Percentiles rank a stretch among this genome's conserved stretches.
phyloP scores from a whole-genome alignment of 1,284 basidiomycete species.

The Coriolopsis trogii region DNA sequence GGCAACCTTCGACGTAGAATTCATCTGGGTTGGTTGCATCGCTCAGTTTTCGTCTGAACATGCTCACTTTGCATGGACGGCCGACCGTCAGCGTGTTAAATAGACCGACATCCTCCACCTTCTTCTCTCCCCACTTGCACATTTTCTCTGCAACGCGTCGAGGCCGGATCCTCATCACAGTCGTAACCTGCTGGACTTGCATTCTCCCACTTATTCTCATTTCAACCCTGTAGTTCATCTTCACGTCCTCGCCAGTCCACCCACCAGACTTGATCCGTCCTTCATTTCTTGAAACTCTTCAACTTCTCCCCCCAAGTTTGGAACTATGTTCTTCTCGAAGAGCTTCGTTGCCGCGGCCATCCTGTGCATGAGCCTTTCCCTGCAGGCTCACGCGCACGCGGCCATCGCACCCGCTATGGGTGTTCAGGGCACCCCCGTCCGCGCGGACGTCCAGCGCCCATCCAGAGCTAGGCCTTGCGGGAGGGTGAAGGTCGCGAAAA shows the following conservation, averaged over 20 bases:
- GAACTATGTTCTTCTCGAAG: conserved; percentile 27
- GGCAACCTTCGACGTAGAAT: no score
- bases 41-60: no score
- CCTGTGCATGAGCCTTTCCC: conserved; percentile 25
- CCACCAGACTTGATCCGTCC: not conserved
- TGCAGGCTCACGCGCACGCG: conserved; percentile 45
- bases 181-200: conserved; percentile 10
- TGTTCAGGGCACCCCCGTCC: conserved; percentile 41
- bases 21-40: no score
- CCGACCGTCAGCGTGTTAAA: no score
- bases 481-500: conserved; percentile 44
- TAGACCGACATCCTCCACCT: not conserved
- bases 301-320: conserved; percentile 2
- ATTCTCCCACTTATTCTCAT: conserved; percentile 1
- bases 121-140: conserved; percentile 5
- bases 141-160: conserved; percentile 13
- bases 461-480: conserved; percentile 44
- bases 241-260: no score
- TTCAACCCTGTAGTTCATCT: not conserved
- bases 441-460: conserved; percentile 50
- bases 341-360: conserved; percentile 19
- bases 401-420: conserved; percentile 51
- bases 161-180: conserved; percentile 20
- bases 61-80: no score
- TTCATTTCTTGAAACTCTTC: not conserved